A percentile compares a stretch with the other conserved stretches of the same genome.
Conservation (phyloP, 805 yeast genomes). For the Cyberlindnera subsufficiens region DNA sequence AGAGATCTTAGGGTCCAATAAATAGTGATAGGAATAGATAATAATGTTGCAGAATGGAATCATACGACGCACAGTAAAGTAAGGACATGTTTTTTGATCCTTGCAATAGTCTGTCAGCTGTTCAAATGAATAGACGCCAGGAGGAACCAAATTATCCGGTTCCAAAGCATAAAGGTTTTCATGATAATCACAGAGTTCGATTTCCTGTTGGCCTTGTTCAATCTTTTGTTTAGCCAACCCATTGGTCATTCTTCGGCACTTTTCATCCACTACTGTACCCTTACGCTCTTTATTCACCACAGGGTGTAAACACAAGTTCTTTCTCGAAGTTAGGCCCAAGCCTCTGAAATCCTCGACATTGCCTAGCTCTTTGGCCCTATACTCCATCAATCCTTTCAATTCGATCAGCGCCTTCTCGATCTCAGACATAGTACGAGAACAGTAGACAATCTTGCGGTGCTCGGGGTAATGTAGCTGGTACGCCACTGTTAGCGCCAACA, state of each 20-base stretch:
- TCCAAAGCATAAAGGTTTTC: conserved; percentile 84
- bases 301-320: conserved; percentile 90
- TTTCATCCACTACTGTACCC: conserved; percentile 92
- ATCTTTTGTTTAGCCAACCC: conserved; percentile 73
- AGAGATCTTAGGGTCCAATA: conserved; percentile 94
- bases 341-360: conserved; percentile 89
- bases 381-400: conserved; percentile 82
- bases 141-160: conserved; percentile 83
- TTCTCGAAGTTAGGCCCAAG: conserved; percentile 88
- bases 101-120: conserved; percentile 73
- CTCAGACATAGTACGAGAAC: conserved; percentile 99
- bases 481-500: conserved; percentile 87
- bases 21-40: conserved; percentile 93
- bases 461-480: conserved; percentile 94
- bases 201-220: conserved; percentile 40
- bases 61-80: conserved; percentile 97
- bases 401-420: conserved; percentile 96
- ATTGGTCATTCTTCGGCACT: conserved; percentile 90
- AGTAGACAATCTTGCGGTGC: conserved; percentile 88
- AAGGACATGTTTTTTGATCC: conserved; percentile 82
- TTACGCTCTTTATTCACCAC: conserved; percentile 80
- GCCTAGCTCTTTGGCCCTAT: conserved; percentile 77
- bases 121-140: conserved; percentile 94
- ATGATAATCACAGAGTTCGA: conserved; percentile 76
- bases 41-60: conserved; percentile 89